phyloP scores from a whole-genome alignment of 345 rosid genomes.

The Nasturtium officinale region DNA sequence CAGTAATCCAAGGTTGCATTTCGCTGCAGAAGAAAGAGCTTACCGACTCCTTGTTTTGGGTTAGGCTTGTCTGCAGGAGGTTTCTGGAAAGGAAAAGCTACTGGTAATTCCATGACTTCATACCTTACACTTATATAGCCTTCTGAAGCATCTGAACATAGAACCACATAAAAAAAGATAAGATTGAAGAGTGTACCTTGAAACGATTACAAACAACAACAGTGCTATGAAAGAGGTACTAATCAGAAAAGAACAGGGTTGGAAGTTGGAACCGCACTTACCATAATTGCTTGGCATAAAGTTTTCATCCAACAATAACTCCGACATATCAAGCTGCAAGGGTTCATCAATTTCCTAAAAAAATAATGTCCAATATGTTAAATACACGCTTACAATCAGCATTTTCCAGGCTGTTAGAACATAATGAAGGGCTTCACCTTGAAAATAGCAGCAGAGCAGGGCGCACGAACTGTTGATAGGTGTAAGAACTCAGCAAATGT shows the following conservation, averaged over 20 bases:
- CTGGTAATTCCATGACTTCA: conserved; percentile 78
- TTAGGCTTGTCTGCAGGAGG: conserved; percentile 87
- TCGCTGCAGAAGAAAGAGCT: conserved; percentile 32
- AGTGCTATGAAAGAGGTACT: background rate
- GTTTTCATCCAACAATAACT: conserved; percentile 66
- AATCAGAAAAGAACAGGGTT: background rate
- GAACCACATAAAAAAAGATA: background rate
- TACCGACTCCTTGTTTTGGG: conserved; percentile 98
- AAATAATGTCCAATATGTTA: conserved; percentile 1
- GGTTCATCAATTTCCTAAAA: conserved; percentile 91
- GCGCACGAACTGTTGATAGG: conserved; percentile 77
- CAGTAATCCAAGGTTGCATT: conserved; percentile 15
- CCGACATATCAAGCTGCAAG: conserved; percentile 80
- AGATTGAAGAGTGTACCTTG: background rate
- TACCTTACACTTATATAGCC: conserved; percentile 78
- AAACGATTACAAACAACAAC: background rate
- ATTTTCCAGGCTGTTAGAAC: background rate
- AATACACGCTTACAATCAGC: conserved; percentile 20
- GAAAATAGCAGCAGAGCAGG: conserved; percentile 87
- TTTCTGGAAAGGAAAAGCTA: conserved; percentile 78
- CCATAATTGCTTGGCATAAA: conserved; percentile 73
- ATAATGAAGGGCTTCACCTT: conserved; percentile 52
- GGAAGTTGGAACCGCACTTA: conserved; percentile 38
- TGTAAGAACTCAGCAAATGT: conserved; percentile 96
- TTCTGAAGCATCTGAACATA: conserved; percentile 59